Percentiles rank a stretch among this genome's conserved stretches.
Evolutionary conservation across 768 basidiomycete species (phyloP).

Genomic region (Tylopilus plumbeoviolaceoides): DNA sequence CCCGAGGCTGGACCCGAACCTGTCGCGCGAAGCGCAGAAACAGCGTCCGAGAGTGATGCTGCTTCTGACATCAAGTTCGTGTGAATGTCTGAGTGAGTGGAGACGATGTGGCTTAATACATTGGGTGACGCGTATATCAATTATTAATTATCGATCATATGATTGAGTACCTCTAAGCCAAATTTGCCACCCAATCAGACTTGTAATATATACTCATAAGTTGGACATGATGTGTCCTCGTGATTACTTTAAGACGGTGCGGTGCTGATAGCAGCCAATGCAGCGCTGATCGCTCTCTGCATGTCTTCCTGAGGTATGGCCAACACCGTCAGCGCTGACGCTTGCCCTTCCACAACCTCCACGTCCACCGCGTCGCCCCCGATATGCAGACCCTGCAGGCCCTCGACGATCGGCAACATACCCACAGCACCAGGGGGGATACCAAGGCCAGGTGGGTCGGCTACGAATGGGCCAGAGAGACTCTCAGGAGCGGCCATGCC

Average conservation of each 20-base stretch:
- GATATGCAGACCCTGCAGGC: background rate
- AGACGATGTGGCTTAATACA: too few species aligned
- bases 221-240: background rate
- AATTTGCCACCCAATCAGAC: too few species aligned
- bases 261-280: conserved; percentile 14
- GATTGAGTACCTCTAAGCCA: too few species aligned
- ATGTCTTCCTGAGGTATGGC: conserved; percentile 17
- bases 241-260: background rate
- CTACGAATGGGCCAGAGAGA: background rate
- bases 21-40: too few species aligned
- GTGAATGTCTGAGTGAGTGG: too few species aligned
- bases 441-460: background rate
- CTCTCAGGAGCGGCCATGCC: background rate
- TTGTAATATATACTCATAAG: background rate
- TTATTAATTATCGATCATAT: too few species aligned
- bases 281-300: conserved; percentile 21
- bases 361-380: background rate
- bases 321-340: conserved; percentile 5
- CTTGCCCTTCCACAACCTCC: background rate
- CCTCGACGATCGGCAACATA: background rate
- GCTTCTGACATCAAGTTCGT: too few species aligned
- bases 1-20: too few species aligned
- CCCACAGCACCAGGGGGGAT: background rate
- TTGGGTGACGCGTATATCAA: too few species aligned
- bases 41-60: too few species aligned